Base-by-base conservation (phyloP, 2,329 filamentous ascomycete genomes). In the Fusarium redolens region DNA sequence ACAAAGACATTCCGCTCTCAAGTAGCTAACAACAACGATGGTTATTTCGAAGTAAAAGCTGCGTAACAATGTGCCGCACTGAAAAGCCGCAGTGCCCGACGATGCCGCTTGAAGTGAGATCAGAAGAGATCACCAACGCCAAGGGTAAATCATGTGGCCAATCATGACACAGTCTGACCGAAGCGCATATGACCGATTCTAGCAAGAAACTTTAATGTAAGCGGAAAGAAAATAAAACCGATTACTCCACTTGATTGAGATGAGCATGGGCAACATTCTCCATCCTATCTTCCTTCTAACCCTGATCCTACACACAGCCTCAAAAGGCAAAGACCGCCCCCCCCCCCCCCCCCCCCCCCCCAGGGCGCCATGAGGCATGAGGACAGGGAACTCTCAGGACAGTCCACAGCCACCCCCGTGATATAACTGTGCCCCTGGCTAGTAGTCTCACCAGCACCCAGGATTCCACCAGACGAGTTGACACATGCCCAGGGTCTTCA, bases 401-500 rank as follows among this genome's bases (percentile, higher is more conserved):
- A 33, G 28, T 31, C 65, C 66, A 69, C 65, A 69, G 65, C 50
- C 65, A 69, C 59, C 65, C 65, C 58, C 51, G 43, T 58, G 37
- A 44, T 51, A 64, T 31, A 47, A 37, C 18, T 18, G 28, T 48
- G 43, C 25, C 65, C 59, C 45, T 65, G 59, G 60, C 41, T 44
- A 54, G 18, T 41, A 69, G 50, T 33, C 35, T 18, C 45, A 22
- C 33, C 33, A 57, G 9, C 52, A 31, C 47, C 35, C 22, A 59
- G 60, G 52, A 62, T 59, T 31, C 22, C 18, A 28, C 18, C 17
- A 59, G 28, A 25, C 43, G 33, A 59, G 60, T 62, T 59, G 35
- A 43, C 61, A 62, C 61, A 38, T 43, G 56, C 15, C 25, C 47
- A 30, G 40, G 28, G 33, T 37, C 41, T 38, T 65, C 40, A 51